Evolutionary conservation across 202 grass and related monocot species (phyloP), one percentile per base, ranked within the genome.

Genomic region (Cymbopogon flexuosus): DNA sequence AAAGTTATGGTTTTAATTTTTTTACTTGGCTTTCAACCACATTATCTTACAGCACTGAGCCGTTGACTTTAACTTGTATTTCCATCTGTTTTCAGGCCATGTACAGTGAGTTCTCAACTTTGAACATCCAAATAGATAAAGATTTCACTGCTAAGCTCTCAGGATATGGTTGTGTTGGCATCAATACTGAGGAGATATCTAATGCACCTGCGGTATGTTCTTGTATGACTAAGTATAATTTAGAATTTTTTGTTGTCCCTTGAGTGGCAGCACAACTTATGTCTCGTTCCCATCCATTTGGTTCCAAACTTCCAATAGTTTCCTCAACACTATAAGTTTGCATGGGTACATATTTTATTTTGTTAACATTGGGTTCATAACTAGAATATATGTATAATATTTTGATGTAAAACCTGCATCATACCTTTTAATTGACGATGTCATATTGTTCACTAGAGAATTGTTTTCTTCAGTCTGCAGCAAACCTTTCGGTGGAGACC

Each of bases 61-160:
- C 2, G 8, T n/a, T 64, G 45, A 11, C 10, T 76, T 62, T 47
- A 62, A 58, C 40, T 52, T 62, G 5, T 61, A 83, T 56, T 61
- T 70, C 12, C 70, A 5, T 71, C 61, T 87, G 14, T 74, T 78
- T 67, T 54, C 87, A 98, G 95, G 96, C 96, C 22, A 99, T 99
- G 96, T 99, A 96, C 76, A 87, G 86, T 41, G 92, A 93, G 8
- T 99, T 99, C 70, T 96, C 92, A 19, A 88, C 90, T 78, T 89
- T 85, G 24, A 95, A 88, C 83, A 93, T 99, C 65, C 96, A 99
- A 91, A 84, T 99, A 60, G 92, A 99, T 57, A 99, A 93, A 87
- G 96, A 93, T 89, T 96, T 96, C 83, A 99, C 85, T 76, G 92
- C 92, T 60, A 99, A 93, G 75, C 83, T 96, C 67, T 93, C 89